Base-by-base conservation (phyloP, 2,329 filamentous ascomycete genomes). In the Penicillium sp. region DNA sequence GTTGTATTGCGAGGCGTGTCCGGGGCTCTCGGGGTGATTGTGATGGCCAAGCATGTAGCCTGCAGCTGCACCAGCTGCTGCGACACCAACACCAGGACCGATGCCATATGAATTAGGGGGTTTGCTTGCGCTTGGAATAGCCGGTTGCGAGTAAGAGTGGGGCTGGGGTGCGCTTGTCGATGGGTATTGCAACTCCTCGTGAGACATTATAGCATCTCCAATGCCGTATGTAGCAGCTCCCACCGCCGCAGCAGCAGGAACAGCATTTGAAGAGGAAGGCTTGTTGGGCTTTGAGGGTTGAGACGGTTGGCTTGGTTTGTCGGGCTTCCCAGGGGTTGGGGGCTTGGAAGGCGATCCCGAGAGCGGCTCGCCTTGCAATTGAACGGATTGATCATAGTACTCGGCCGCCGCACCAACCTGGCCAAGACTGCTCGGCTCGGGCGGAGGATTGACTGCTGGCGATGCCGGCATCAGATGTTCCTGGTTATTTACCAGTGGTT, bases 381-480 rank as follows among this genome's bases (percentile, higher is more conserved):
- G 61, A 43, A 59, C n/a, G 36, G 46, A 7, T 39, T 51, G 13
- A 28, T 26, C 35, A 11, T 59, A 83, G 62, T 80, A 84, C 11
- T 77, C 75, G 5, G 79, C 77, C 18, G 81, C 80, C n/a, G 78
- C 70, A 14, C 67, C 67, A 41, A 63, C 50, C 34, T 66, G 64
- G 4, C 73, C 73, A 44, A 72, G 52, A 44, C 69, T 70, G 42
- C 80, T 81, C 4, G 80, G 81, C 58, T 84, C 80, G n/a, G 74
- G 69, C 1, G 75, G 77, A 14, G 80, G 80, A 37, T 75, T 75
- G 23, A 74, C 63, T 7, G 68, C 65, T 1, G 74, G 64, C 4
- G 76, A 75, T 13, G 80, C 76, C 20, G 78, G 56, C 59, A 76
- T 72, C 42, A 84, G 68, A 63, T 82, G 80, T 22, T 77, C 74